A percentile compares a stretch with the other conserved stretches of the same genome.
phyloP scores from a whole-genome alignment of 495 filamentous ascomycete genomes.

The Neurospora sp. region DNA sequence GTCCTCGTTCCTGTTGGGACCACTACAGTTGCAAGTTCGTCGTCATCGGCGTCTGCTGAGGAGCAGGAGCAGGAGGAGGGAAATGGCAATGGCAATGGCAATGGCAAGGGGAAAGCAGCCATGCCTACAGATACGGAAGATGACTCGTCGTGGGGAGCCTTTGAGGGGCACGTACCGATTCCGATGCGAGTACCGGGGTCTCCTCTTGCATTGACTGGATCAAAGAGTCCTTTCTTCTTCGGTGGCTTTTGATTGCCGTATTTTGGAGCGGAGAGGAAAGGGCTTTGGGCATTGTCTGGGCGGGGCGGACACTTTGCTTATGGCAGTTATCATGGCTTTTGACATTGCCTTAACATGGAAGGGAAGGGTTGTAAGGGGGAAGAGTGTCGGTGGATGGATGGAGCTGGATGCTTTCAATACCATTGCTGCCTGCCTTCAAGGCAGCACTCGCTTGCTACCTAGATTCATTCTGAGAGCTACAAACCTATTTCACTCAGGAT shows the following conservation, averaged over 20 bases:
- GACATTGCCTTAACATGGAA: neutral
- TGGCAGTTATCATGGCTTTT: neutral
- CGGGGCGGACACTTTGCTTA: neutral
- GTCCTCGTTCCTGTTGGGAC: constrained; percentile 53
- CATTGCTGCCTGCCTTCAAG: neutral
- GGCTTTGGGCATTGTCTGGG: neutral
- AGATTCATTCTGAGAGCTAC: too few species aligned
- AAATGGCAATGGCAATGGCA: neutral
- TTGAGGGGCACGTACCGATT: constrained; percentile 51
- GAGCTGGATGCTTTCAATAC: neutral
- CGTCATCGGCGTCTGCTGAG: neutral
- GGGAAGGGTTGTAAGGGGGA: neutral
- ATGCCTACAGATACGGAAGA: neutral
- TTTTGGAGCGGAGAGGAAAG: neutral
- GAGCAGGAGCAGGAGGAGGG: neutral
- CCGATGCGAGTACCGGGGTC: constrained; percentile 59
- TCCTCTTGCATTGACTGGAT: neutral
- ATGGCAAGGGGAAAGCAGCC: neutral
- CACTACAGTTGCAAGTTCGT: constrained; percentile 4
- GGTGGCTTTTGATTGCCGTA: neutral
- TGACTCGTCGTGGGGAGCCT: constrained; percentile 30
- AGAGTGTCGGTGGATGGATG: neutral
- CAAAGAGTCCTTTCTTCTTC: neutral
- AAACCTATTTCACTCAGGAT: too few species aligned
- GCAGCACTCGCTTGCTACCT: neutral